These are phyloP conservation scores for Ganoderma multipileum DNA, from an alignment of 1,284 basidiomycete genomes.

Conservation along the genomic window DNA sequence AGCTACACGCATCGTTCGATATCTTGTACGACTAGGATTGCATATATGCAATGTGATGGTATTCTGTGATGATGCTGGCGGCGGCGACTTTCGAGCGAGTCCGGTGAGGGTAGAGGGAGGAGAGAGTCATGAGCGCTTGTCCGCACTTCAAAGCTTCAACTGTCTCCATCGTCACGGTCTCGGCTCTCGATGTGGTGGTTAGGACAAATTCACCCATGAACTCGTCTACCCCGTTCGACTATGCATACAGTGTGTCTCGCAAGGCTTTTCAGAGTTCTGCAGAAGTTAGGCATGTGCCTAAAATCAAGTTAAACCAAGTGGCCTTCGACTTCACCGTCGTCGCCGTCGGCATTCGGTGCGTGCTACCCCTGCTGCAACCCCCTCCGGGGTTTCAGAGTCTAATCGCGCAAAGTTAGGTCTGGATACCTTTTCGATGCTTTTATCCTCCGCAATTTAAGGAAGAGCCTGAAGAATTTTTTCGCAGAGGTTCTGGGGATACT, in stretches of 20 bases:
- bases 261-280: neutral
- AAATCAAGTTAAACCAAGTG: conserved; percentile 15
- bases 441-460: conserved; percentile 29
- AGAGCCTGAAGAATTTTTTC: conserved; percentile 33
- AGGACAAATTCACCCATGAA: neutral
- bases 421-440: conserved; percentile 51
- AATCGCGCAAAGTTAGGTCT: conserved; percentile 37
- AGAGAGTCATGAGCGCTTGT: neutral
- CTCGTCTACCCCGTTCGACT: neutral
- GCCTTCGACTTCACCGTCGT: conserved; percentile 25
- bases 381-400: neutral
- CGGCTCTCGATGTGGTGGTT: neutral
- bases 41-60: neutral
- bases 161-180: too few relatives aligned
- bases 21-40: neutral
- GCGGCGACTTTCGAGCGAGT: neutral
- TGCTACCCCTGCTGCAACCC: neutral
- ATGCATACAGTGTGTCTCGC: neutral
- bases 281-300: conserved; percentile 16
- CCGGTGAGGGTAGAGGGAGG: neutral
- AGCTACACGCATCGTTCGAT: neutral
- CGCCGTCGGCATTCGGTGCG: conserved; percentile 25
- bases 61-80: neutral
- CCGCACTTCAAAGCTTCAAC: neutral
- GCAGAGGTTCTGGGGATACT: conserved; percentile 38